Conservation (phyloP, 192 early-diverging fungal genomes). For the Diversispora epigaea region DNA sequence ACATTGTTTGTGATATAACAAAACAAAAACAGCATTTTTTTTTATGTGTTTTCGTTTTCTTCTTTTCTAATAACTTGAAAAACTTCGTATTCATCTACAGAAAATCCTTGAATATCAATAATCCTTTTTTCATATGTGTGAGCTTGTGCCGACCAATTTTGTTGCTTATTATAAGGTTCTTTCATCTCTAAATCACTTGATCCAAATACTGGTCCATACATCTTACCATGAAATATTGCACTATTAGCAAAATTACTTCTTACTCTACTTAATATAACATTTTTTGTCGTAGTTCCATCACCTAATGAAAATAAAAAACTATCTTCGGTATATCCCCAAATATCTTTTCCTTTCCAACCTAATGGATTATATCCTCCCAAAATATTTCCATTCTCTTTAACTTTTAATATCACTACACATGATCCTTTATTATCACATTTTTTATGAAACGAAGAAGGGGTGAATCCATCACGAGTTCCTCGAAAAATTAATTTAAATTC, state of each 20-base stretch:
- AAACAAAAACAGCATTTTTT: no score
- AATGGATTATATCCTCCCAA: conserved; percentile 18
- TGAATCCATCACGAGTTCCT: background rate
- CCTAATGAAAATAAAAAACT: conserved; percentile 17
- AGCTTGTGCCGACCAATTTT: background rate
- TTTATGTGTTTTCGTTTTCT: background rate
- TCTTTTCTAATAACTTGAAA: conserved; percentile 4
- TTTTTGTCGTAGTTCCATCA: background rate
- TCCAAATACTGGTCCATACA: conserved; percentile 1
- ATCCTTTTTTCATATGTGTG: background rate
- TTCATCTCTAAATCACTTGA: conserved; percentile 12
- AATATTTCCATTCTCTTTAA: background rate
- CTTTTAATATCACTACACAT: background rate
- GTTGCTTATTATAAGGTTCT: background rate
- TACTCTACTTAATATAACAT: conserved; percentile 6
- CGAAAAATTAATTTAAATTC: conserved; percentile 13
- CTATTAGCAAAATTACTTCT: background rate
- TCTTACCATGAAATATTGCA: background rate
- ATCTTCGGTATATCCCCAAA: conserved; percentile 7
- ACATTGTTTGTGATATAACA: no score
- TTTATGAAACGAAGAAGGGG: background rate
- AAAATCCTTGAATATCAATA: background rate
- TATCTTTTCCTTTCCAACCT: background rate
- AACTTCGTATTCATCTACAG: background rate
- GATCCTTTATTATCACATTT: background rate